Percentiles rank a stretch among this genome's conserved stretches.
These are phyloP conservation scores for Diaporthe vaccinii DNA, from an alignment of 2,329 filamentous ascomycete species.

Conservation along the genomic window DNA sequence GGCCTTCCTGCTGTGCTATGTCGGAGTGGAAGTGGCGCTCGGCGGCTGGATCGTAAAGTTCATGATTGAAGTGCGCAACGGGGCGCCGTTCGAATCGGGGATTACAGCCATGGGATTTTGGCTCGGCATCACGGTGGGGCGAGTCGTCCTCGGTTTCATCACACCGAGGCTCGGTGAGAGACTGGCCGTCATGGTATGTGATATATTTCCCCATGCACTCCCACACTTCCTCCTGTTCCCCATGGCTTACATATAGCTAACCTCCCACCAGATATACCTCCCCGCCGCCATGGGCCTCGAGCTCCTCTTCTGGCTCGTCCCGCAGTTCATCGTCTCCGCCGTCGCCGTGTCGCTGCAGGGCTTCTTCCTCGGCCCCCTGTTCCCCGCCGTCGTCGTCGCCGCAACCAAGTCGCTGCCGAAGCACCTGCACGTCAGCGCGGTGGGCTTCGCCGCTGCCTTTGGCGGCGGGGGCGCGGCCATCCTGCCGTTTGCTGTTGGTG, in stretches of 20 bases:
- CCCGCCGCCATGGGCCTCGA: conserved; percentile 73
- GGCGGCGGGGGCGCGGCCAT: conserved; percentile 79
- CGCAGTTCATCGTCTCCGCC: conserved; percentile 80
- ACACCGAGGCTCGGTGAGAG: conserved; percentile 81
- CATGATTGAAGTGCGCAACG: conserved; percentile 82
- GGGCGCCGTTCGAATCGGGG: conserved; percentile 75
- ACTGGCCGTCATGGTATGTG: conserved; percentile 59
- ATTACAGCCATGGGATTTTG: conserved; percentile 86
- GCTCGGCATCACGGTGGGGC: conserved; percentile 81
- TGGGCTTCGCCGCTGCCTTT: conserved; percentile 83
- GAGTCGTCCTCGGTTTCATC: conserved; percentile 79
- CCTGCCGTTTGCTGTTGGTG: conserved; percentile 76
- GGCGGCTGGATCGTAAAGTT: conserved; percentile 89
- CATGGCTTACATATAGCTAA: not conserved
- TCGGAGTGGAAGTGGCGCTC: conserved; percentile 81
- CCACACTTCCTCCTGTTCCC: conserved; percentile 43
- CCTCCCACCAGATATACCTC: conserved; percentile 68
- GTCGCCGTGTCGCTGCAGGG: conserved; percentile 80
- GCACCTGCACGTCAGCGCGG: conserved; percentile 80
- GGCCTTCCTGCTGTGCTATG: conserved; percentile 80
- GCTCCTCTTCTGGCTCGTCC: conserved; percentile 85
- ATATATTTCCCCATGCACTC: too few relatives aligned
- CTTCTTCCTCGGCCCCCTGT: conserved; percentile 84
- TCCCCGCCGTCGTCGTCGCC: conserved; percentile 79
- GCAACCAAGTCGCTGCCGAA: conserved; percentile 78